Evolutionary conservation across 192 early-diverging fungal species (phyloP), one percentile per base, ranked within the genome.

Genomic region (Entomortierella beljakovae): DNA sequence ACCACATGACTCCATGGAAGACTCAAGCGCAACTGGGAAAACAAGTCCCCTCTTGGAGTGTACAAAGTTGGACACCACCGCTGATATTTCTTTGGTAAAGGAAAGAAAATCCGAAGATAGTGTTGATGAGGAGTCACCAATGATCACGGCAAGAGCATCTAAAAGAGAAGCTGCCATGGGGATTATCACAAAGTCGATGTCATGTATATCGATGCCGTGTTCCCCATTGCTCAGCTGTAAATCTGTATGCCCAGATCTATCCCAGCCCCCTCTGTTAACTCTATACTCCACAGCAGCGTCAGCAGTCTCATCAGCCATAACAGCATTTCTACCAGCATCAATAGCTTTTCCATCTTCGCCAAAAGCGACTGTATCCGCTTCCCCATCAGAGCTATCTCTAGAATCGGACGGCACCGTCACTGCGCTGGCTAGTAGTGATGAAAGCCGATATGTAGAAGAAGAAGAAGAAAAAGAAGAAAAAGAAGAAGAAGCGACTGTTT

Each of bases 141-240:
- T n/a, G 33, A 31, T 15, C 34, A 16, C 49, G 25, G 18, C 18
- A 16, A 37, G 9, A 37, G 35, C 3, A 37, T 49, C 28, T 33
- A 18, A 9, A 20, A 28, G 20, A 5, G 29, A 13, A 10, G 23
- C 42, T 13, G 37, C 28, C 15, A 13, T 34, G 9, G 57, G 28
- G 29, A 63, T 33, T 28, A 26, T 6, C 5, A 46, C 50, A 28
- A 53, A 3, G 25, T 20, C 62, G 37, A 74, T 61, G 43, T 59
- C 62, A 1, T 79, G 75, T 40, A 69, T 79, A 16, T 79, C 75
- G 8, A 79, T 79, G 75, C 75, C 75, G 0, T 79, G 67, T 31
- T 70, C 75, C 3, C 75, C 75, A 31, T 56, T 79, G 35, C 25
- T 79, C 20, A 50, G 75, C 0, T 79, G 43, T 31, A 61, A 51